Percentiles rank a stretch among this genome's conserved stretches.
Evolutionary conservation across 257 asterid genomes (phyloP).

Genomic region (Paulownia fortunei): DNA sequence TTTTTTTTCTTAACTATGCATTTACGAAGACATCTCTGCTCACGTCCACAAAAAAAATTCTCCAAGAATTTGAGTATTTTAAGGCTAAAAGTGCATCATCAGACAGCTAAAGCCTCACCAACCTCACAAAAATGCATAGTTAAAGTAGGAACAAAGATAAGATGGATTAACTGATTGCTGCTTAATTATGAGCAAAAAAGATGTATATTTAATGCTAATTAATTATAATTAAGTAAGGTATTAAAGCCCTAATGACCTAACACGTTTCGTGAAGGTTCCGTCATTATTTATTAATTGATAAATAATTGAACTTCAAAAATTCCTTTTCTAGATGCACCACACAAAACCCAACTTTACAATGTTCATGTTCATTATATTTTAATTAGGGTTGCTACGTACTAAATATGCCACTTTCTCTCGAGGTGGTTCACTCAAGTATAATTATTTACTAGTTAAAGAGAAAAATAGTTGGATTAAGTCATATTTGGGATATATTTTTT

Average conservation of each 20-base stretch:
- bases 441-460: not conserved
- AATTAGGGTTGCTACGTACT: not conserved
- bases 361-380: not conserved
- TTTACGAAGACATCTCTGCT: not conserved
- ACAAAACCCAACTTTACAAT: not conserved
- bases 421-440: not conserved
- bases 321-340: not conserved
- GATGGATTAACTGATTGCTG: not conserved
- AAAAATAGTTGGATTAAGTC: not conserved
- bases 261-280: constrained; percentile 7
- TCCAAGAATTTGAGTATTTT: not conserved
- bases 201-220: not conserved
- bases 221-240: not conserved
- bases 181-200: not conserved
- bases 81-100: constrained; percentile 18
- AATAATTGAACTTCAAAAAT: not conserved
- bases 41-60: not conserved
- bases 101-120: constrained; percentile 20
- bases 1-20: not conserved
- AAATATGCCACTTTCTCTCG: not conserved
- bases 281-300: not conserved
- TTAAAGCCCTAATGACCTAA: constrained; percentile 2
- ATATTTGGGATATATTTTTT: not conserved
- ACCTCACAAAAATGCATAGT: constrained; percentile 2
- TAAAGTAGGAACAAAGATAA: constrained; percentile 27